Conservation (phyloP, 2,329 filamentous ascomycete species). For the Diaporthe nobilis region DNA sequence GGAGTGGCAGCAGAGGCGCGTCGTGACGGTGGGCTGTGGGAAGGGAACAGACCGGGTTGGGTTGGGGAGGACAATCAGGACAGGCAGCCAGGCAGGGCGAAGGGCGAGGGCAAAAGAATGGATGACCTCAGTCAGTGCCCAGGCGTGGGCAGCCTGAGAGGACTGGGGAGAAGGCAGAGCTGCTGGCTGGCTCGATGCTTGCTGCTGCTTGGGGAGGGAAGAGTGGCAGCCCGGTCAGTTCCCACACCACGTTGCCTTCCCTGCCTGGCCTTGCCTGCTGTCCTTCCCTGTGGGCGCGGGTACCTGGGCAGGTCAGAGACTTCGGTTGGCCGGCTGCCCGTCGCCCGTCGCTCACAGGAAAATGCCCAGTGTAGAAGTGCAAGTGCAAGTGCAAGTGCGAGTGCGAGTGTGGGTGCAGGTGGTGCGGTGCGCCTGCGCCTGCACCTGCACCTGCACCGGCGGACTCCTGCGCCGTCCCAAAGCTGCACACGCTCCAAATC, state of each 20-base stretch:
- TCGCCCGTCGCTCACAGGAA: constrained; percentile 3
- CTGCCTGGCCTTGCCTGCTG: constrained; percentile 12
- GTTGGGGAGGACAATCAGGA: not conserved
- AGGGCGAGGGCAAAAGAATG: not conserved
- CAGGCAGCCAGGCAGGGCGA: not conserved
- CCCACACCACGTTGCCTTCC: not conserved
- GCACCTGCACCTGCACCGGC: constrained; percentile 5
- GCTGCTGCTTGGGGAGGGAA: not conserved
- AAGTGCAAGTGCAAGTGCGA: not conserved
- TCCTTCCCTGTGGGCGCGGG: constrained; percentile 2
- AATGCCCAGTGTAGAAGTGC: constrained; percentile 14
- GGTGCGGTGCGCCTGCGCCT: constrained; percentile 7
- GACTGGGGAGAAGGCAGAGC: not conserved
- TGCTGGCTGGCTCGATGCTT: not conserved
- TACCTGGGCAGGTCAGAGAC: constrained; percentile 12
- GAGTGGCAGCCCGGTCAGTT: constrained; percentile 1
- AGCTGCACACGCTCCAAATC: constrained; percentile 35
- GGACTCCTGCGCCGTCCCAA: constrained; percentile 19
- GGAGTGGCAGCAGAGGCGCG: not conserved
- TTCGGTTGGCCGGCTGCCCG: not conserved
- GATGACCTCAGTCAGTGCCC: constrained; percentile 24
- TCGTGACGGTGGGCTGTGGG: not conserved
- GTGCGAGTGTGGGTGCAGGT: not conserved
- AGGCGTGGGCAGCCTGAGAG: not conserved
- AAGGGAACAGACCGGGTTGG: not conserved